phyloP scores from a whole-genome alignment of 1,139 yeast genomes.

The Yamadazyma sp. region DNA sequence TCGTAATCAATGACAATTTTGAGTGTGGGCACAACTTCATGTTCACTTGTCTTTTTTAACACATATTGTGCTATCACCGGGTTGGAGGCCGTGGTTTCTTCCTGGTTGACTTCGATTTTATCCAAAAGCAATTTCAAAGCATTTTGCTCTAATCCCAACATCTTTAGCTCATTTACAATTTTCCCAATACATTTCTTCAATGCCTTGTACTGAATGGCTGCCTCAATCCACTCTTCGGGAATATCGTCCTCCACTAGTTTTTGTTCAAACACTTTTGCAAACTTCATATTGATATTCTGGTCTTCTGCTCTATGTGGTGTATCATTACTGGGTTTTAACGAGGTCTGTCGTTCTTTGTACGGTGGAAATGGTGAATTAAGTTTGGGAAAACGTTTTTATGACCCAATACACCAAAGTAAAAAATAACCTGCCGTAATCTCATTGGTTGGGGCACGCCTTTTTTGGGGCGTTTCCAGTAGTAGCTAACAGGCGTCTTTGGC shows the following conservation, averaged over 20 bases:
- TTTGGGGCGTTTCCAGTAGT: too few species aligned
- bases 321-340: background rate
- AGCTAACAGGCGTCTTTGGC: too few species aligned
- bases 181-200: conserved; percentile 64
- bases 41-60: conserved; percentile 28
- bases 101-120: conserved; percentile 34
- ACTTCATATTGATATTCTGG: conserved; percentile 49
- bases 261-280: conserved; percentile 69
- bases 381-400: too few species aligned
- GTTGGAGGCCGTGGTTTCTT: conserved; percentile 32
- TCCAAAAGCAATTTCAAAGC: conserved; percentile 45
- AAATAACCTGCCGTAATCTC: background rate
- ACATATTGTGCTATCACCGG: conserved; percentile 47
- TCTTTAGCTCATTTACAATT: conserved; percentile 60
- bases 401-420: too few species aligned
- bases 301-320: background rate
- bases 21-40: conserved; percentile 34
- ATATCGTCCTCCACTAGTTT: conserved; percentile 58
- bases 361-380: too few species aligned
- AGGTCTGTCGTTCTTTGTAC: too few species aligned
- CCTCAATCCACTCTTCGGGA: conserved; percentile 68
- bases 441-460: background rate
- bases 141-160: conserved; percentile 53
- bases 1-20: conserved; percentile 39
- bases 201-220: conserved; percentile 71